phyloP scores from a whole-genome alignment of 495 filamentous ascomycete species.

The Margaritispora aquatica region DNA sequence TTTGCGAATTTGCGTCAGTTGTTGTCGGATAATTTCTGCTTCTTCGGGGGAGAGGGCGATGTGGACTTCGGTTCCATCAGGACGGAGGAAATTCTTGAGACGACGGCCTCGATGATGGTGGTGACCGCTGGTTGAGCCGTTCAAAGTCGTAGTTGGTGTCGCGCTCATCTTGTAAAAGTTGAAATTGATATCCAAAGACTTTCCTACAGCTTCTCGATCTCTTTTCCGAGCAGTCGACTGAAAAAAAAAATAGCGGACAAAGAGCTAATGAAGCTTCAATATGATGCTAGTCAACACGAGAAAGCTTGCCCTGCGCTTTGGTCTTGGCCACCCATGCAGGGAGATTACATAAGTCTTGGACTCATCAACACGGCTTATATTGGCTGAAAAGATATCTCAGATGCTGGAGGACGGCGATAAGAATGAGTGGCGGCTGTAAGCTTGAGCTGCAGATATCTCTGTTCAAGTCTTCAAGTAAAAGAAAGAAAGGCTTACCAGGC shows the following conservation, averaged over 20 bases:
- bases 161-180: neutral
- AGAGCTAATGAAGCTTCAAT: neutral
- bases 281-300: neutral
- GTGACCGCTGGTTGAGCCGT: neutral
- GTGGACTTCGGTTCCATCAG: slow-evolving; percentile 47
- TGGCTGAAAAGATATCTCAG: neutral
- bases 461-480: too few relatives aligned
- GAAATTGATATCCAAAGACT: neutral
- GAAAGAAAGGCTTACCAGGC: too few relatives aligned
- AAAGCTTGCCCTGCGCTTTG: neutral
- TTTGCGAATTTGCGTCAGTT: slow-evolving; percentile 30
- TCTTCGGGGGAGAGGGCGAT: slow-evolving; percentile 48
- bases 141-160: neutral
- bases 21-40: slow-evolving; percentile 32
- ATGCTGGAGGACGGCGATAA: neutral
- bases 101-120: slow-evolving; percentile 26
- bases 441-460: neutral
- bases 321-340: neutral
- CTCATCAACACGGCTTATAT: neutral
- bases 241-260: neutral
- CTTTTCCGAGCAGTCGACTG: neutral
- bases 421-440: neutral
- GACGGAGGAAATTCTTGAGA: slow-evolving; percentile 42
- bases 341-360: neutral
- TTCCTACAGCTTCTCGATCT: neutral